Evolutionary conservation across 257 asterid species (phyloP).

Genomic region (Solanum clarkiae): DNA sequence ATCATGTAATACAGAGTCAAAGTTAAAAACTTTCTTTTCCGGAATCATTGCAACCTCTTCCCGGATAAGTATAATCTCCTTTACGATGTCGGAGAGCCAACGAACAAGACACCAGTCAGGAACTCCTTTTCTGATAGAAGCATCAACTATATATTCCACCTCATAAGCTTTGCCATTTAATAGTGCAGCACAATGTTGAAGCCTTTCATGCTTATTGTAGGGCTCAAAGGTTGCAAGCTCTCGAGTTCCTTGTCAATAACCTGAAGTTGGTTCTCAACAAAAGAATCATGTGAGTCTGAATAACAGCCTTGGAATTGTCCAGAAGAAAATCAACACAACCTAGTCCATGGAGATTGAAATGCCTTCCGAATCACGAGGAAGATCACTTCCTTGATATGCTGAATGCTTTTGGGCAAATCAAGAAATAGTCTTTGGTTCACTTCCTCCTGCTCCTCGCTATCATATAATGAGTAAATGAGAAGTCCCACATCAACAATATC

Average conservation of each 20-base stretch:
- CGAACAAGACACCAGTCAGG: background rate
- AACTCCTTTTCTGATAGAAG: background rate
- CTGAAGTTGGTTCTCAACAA: background rate
- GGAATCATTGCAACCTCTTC: background rate
- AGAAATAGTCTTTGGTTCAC: background rate
- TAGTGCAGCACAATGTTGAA: background rate
- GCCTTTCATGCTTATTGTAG: background rate
- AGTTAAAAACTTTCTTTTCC: background rate
- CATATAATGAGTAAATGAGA: background rate
- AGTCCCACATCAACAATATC: background rate
- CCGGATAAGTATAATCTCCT: background rate
- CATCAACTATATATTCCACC: background rate
- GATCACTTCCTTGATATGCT: background rate
- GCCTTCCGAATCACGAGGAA: background rate
- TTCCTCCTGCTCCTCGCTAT: background rate
- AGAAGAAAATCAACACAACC: background rate
- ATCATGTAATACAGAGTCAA: background rate
- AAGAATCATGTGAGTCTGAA: background rate
- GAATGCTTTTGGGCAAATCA: background rate
- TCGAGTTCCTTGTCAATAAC: background rate
- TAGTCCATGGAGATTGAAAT: background rate
- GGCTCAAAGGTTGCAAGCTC: background rate
- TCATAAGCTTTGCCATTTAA: background rate
- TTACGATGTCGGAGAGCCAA: background rate
- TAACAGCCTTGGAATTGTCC: background rate